These are phyloP conservation scores for Fraxinus quadrangulata DNA, from an alignment of 257 asterid genomes.

Conservation along the genomic window DNA sequence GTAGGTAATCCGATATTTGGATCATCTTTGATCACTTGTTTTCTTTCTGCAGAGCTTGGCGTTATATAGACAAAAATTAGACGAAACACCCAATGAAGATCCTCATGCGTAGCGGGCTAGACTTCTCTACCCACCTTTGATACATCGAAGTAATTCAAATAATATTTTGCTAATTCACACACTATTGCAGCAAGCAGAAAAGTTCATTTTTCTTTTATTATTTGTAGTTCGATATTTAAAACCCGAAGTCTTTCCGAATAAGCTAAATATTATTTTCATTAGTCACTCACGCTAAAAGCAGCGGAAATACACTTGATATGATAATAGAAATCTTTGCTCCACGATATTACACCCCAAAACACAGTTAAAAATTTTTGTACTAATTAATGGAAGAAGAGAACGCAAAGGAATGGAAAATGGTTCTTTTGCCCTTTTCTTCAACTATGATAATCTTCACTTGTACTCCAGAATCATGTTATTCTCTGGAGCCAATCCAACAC, in stretches of 20 bases:
- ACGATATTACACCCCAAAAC: neutral
- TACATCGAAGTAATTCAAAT: neutral
- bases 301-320: neutral
- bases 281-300: too few relatives aligned
- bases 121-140: neutral
- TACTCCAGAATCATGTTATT: constrained; percentile 98
- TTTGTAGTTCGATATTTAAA: neutral
- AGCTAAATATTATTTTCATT: neutral
- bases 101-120: neutral
- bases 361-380: neutral
- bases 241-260: neutral
- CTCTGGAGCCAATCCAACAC: constrained; percentile 96
- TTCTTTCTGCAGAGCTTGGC: constrained; percentile 62
- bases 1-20: neutral
- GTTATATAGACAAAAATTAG: constrained; percentile 53
- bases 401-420: constrained; percentile 9
- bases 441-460: constrained; percentile 47
- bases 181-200: neutral
- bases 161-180: neutral
- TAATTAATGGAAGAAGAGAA: neutral
- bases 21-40: constrained; percentile 1
- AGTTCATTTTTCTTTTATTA: neutral
- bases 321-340: neutral
- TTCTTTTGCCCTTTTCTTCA: constrained; percentile 8
- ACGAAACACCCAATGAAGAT: constrained; percentile 32